These are phyloP conservation scores for Xylaria sp. DNA, from an alignment of 2,329 filamentous ascomycete genomes.

Conservation along the genomic window DNA sequence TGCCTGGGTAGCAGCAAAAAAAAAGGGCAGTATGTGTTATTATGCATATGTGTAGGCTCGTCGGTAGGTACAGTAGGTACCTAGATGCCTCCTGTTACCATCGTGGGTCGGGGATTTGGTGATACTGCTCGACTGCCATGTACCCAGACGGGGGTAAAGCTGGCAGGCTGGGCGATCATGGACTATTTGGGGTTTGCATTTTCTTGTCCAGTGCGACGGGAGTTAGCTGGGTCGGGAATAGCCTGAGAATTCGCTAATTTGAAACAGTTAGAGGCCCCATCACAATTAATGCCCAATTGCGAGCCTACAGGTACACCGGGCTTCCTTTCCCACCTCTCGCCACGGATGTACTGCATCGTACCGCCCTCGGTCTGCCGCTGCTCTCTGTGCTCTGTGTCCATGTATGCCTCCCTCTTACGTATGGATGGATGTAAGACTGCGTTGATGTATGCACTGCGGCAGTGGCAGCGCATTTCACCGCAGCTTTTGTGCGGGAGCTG, in stretches of 20 bases:
- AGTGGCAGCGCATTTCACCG: background rate
- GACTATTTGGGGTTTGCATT: constrained; percentile 20
- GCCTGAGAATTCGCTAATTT: constrained; percentile 32
- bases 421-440: background rate
- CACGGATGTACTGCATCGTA: too few species aligned
- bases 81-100: too few species aligned
- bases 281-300: constrained; percentile 35
- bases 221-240: constrained; percentile 31
- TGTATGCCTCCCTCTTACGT: background rate
- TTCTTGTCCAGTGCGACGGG: constrained; percentile 31
- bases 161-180: constrained; percentile 28
- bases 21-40: too few species aligned
- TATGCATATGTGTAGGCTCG: too few species aligned
- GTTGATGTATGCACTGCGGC: background rate
- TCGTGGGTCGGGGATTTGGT: constrained; percentile 6
- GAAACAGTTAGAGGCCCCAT: constrained; percentile 35
- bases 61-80: too few species aligned
- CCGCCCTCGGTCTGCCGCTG: background rate
- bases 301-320: constrained; percentile 3
- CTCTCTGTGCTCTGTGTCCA: background rate
- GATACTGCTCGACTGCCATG: constrained; percentile 2
- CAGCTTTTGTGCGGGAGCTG: background rate
- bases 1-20: too few species aligned
- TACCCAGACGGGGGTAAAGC: constrained; percentile 11
- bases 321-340: background rate